Evolutionary conservation across 441 rosid genomes (phyloP).

Genomic region (Gossypium laxum): DNA sequence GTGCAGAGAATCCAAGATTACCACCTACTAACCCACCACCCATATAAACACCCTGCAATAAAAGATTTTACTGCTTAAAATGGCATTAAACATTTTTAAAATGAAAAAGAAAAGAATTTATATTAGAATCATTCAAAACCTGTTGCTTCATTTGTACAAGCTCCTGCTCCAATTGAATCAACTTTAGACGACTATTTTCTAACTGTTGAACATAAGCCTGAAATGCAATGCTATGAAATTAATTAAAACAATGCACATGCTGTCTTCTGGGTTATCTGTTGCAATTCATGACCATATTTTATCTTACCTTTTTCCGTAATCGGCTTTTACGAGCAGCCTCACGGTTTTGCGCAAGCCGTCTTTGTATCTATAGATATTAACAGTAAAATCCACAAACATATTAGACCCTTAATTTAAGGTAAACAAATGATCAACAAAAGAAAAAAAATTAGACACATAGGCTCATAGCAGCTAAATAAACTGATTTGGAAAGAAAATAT

Average conservation of each 20-base stretch:
- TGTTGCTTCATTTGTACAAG: slow-evolving; percentile 71
- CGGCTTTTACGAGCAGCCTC: slow-evolving; percentile 99
- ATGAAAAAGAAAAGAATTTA: neutral
- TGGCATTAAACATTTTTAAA: neutral
- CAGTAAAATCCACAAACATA: slow-evolving; percentile 13
- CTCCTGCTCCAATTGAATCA: slow-evolving; percentile 77
- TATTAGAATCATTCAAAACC: slow-evolving; percentile 27
- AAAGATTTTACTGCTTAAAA: slow-evolving; percentile 8
- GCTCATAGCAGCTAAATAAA: neutral
- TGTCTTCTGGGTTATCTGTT: neutral
- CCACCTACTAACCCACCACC: slow-evolving; percentile 48
- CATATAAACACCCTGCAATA: slow-evolving; percentile 45
- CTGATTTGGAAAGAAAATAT: neutral
- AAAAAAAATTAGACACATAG: neutral
- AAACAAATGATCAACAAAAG: neutral
- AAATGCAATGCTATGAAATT: slow-evolving; percentile 17
- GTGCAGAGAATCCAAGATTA: slow-evolving; percentile 44
- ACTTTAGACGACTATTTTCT: slow-evolving; percentile 72
- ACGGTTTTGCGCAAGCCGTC: slow-evolving; percentile 92
- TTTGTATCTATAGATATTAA: slow-evolving; percentile 45
- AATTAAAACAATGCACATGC: slow-evolving; percentile 2
- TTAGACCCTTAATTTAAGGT: slow-evolving; percentile 8
- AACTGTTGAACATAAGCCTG: slow-evolving; percentile 91
- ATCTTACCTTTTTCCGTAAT: slow-evolving; percentile 74
- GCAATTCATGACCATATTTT: neutral